phyloP scores from a whole-genome alignment of 2,329 filamentous ascomycete genomes.

The Penicillium sp. region DNA sequence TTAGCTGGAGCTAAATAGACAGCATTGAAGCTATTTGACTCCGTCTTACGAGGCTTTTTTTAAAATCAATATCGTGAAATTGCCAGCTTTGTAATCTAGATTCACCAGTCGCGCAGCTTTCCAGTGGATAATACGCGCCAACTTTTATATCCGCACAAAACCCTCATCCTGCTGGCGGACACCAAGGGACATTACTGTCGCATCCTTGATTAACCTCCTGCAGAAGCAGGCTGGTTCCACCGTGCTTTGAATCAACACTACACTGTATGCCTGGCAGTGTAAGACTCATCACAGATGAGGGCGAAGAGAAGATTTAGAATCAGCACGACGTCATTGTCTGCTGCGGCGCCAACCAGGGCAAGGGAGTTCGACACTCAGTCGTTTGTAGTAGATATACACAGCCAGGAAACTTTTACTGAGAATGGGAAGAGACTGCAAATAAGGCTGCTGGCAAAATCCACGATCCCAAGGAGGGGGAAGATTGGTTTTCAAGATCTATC shows the following conservation, averaged over 20 bases:
- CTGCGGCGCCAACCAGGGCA: conserved; percentile 45
- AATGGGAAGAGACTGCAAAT: conserved; percentile 41
- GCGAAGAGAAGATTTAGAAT: conserved; percentile 26
- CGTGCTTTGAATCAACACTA: conserved; percentile 35
- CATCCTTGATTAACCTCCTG: conserved; percentile 20
- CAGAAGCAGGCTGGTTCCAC: conserved; percentile 25
- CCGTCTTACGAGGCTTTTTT: no score
- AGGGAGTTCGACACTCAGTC: no score
- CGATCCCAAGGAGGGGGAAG: conserved; percentile 22
- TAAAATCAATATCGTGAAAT: no score
- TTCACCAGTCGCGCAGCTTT: conserved; percentile 28
- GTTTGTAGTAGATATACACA: conserved; percentile 45
- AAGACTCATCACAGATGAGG: conserved; percentile 29
- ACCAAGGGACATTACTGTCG: conserved; percentile 25
- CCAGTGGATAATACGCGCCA: conserved; percentile 26
- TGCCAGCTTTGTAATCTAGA: no score
- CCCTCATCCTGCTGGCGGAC: conserved; percentile 24
- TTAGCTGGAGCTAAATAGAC: not conserved
- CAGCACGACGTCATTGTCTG: conserved; percentile 33
- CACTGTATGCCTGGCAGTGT: conserved; percentile 29
- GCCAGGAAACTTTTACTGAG: conserved; percentile 41
- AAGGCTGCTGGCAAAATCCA: conserved; percentile 30
- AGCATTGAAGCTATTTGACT: not conserved
- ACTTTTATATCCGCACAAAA: conserved; percentile 22
- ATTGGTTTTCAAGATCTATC: no score